These are phyloP conservation scores for Ophiostoma himal-ulmi DNA, from an alignment of 2,329 filamentous ascomycete genomes.

Conservation along the genomic window DNA sequence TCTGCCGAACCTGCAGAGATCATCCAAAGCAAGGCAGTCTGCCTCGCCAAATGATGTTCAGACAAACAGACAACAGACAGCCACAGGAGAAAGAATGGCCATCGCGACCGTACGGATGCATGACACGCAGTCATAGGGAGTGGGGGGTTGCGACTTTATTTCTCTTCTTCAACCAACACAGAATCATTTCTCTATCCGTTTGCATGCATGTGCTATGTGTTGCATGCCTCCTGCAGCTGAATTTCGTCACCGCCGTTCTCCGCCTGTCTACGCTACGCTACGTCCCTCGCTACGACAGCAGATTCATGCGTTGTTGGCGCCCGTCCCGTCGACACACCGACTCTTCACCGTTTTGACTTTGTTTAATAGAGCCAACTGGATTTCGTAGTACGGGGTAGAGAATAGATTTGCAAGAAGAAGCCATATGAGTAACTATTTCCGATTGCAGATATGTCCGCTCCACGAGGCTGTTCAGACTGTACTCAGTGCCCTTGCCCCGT, in stretches of 20 bases:
- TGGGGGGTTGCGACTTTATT: not conserved
- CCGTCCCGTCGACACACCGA: not conserved
- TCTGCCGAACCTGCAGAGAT: not conserved
- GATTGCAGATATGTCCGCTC: not conserved
- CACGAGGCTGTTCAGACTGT: not conserved
- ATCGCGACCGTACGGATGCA: not conserved
- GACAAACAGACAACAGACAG: not conserved
- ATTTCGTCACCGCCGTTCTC: constrained; percentile 9
- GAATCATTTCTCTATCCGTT: not conserved
- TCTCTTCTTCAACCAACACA: too few relatives aligned
- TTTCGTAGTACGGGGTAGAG: not conserved
- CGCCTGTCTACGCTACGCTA: not conserved
- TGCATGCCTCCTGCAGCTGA: not conserved
- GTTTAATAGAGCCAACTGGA: too few relatives aligned
- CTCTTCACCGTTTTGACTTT: not conserved
- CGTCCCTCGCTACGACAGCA: not conserved
- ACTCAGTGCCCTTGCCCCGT: not conserved
- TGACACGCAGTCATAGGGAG: not conserved
- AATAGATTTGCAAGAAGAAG: not conserved
- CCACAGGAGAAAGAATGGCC: too few relatives aligned
- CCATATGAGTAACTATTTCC: not conserved
- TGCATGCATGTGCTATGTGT: not conserved
- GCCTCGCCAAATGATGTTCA: not conserved
- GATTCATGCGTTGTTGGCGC: not conserved
- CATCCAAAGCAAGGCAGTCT: not conserved